A percentile compares a stretch with the other conserved stretches of the same genome.
phyloP scores from a whole-genome alignment of 2,329 filamentous ascomycete species.

The Fusarium longipes region DNA sequence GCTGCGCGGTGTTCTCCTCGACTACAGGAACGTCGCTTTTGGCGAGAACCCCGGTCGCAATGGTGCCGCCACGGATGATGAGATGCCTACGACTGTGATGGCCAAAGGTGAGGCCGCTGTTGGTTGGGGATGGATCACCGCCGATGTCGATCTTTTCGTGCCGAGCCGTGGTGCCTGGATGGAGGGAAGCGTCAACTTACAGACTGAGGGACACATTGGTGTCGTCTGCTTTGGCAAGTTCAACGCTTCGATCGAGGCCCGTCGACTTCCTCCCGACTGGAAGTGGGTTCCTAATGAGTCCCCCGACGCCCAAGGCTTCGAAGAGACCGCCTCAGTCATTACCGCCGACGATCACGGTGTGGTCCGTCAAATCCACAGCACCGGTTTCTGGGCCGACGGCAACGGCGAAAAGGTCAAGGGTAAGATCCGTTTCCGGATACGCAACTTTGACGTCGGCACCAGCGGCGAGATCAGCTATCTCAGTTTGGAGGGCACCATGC shows the following conservation, averaged over 20 bases:
- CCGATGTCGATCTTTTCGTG: slow-evolving; percentile 85
- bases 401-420: slow-evolving; percentile 76
- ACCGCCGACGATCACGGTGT: slow-evolving; percentile 64
- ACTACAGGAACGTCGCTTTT: slow-evolving; percentile 76
- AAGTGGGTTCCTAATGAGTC: slow-evolving; percentile 74
- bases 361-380: slow-evolving; percentile 63
- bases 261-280: slow-evolving; percentile 81
- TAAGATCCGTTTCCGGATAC: slow-evolving; percentile 79
- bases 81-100: slow-evolving; percentile 59
- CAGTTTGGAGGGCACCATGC: slow-evolving; percentile 88
- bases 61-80: slow-evolving; percentile 60
- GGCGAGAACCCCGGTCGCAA: slow-evolving; percentile 67
- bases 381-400: slow-evolving; percentile 80
- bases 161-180: slow-evolving; percentile 79
- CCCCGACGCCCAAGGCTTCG: slow-evolving; percentile 54
- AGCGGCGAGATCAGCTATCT: slow-evolving; percentile 82
- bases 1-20: slow-evolving; percentile 78
- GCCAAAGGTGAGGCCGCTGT: slow-evolving; percentile 85
- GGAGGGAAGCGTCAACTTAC: slow-evolving; percentile 84
- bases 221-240: slow-evolving; percentile 92
- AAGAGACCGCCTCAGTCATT: slow-evolving; percentile 56
- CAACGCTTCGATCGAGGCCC: slow-evolving; percentile 85
- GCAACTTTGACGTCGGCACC: slow-evolving; percentile 83
- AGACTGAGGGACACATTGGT: slow-evolving; percentile 89
- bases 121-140: slow-evolving; percentile 88